Conservation (phyloP, 768 basidiomycete genomes). For the Roridomyces roridus region DNA sequence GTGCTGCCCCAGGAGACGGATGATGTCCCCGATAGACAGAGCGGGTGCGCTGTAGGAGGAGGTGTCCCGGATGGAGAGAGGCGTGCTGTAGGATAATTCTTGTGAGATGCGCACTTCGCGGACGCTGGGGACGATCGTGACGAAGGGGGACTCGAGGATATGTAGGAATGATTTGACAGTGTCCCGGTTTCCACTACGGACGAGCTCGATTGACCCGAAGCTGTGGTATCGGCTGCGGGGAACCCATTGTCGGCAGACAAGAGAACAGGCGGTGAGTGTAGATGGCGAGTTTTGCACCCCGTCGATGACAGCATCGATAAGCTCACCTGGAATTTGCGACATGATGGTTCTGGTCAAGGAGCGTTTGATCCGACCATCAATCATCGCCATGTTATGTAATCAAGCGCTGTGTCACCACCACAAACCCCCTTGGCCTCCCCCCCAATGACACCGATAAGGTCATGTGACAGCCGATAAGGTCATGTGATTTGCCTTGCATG, state of each 20-base stretch:
- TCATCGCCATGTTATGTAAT: too few species aligned
- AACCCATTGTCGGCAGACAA: slow-evolving; percentile 11
- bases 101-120: slow-evolving; percentile 1
- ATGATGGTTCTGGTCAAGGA: too few species aligned
- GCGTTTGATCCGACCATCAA: too few species aligned
- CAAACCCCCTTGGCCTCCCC: too few species aligned
- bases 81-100: background rate
- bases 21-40: slow-evolving; percentile 16
- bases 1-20: background rate
- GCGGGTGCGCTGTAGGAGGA: too few species aligned
- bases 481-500: too few species aligned
- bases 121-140: slow-evolving; percentile 2
- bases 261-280: slow-evolving; percentile 3
- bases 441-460: too few species aligned
- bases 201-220: slow-evolving; percentile 1
- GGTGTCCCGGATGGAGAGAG: slow-evolving; percentile 6
- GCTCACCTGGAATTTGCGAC: slow-evolving; percentile 8
- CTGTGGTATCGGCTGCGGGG: slow-evolving; percentile 9
- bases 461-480: too few species aligned
- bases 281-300: background rate
- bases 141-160: background rate
- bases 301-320: slow-evolving; percentile 16
- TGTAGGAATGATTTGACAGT: slow-evolving; percentile 6
- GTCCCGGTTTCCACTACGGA: slow-evolving; percentile 4
- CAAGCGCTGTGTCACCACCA: too few species aligned